Base-by-base conservation (phyloP, 2,329 filamentous ascomycete species). In the Colletotrichum camelliae region DNA sequence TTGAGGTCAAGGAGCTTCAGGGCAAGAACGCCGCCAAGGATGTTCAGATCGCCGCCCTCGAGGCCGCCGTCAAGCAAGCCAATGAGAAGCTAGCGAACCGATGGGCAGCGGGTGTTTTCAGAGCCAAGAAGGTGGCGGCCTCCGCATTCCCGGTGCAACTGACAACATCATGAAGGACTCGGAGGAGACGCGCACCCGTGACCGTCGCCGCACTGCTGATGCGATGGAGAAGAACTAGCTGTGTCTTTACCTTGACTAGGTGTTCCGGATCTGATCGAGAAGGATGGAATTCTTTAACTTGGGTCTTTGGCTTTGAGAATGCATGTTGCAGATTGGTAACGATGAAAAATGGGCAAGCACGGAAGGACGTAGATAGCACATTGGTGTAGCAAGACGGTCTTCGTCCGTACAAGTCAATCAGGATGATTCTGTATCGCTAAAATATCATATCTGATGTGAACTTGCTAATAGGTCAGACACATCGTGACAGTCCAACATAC, bases 1-100 rank as follows among this genome's bases (percentile, higher is more conserved):
- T 80, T 16, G 84, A 85, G 77, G 78, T 81, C 4, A 84, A 84
- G 73, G 3, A 65, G 24, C 33, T 65, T n/a, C 21, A 6, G n/a
- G 37, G 48, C 24, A 24, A 24, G 15, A 37, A 24, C 21, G 35
- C 21, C 35, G 3, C 10, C 9, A 27, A 43, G 62, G 16, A 43
- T 15, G 37, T 27, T 13, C 13, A 39, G 24, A 27, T 65, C 33
- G 9, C 24, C 62, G 15, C 24, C 74, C 80, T 16, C 7, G 84
- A 85, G 77, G 80, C 79, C 35, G 84, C 80, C 67, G 76, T 81
- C 16, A 69, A 74, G 39, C 29, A 58, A 48, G 66, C 60, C 27
- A 33, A 35, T 27, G 12, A 37, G 7, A 27, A 13, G 58, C n/a
- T 37, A 15, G 31, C 5, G 15, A 2, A n/a, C 18, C 39, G 39